Base-by-base conservation (phyloP, 2,329 filamentous ascomycete genomes). In the Sporothrix euskadiensis region DNA sequence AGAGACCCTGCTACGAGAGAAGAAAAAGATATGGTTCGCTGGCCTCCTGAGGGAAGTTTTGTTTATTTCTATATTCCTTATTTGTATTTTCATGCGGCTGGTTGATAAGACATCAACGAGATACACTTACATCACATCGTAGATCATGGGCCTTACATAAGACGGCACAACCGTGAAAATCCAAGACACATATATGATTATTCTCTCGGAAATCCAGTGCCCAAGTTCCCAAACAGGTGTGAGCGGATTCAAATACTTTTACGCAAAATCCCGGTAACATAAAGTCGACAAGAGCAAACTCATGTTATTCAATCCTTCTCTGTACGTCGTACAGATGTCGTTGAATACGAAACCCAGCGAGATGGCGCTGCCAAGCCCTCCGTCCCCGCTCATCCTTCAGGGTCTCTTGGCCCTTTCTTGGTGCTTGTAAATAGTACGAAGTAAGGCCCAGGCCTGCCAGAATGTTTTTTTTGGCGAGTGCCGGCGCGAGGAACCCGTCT, bases 401-500 rank as follows among this genome's bases (percentile, higher is more conserved):
- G 19, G 10, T 14, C 19, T 44, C 59, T 65, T 44, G 59, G 59
- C 59, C 22, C 10, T 59, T 54, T 35, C 35, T n/a, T 54, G 19
- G 22, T 6, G 6, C 57, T 39, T 35, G 10, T n/a, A n/a, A n/a
- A n/a, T n/a, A n/a, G n/a, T 26, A 26, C 26, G 2, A 2, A 7
- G 19, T 26, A 61, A 41, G 61, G 61, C 39, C 44, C 44, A 68
- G 41, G 41, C 65, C 44, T 47, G 41, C 16, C 63, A 66, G 61
- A 19, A 19, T 0, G 52, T 56, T 56, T 54, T 26, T 56, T n/a
- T n/a, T n/a, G 52, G 14, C 16, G 41, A 22, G 9, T 12, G 3
- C 47, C 30, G 32, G 47, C 68, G 6, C 22, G 52, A 71, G 39
- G 68, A 70, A 59, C 49, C 56, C 54, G 56, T 59, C 69, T 71